Evolutionary conservation across 2,329 filamentous ascomycete species (phyloP).

Genomic region (Cryphonectria carpinicola): DNA sequence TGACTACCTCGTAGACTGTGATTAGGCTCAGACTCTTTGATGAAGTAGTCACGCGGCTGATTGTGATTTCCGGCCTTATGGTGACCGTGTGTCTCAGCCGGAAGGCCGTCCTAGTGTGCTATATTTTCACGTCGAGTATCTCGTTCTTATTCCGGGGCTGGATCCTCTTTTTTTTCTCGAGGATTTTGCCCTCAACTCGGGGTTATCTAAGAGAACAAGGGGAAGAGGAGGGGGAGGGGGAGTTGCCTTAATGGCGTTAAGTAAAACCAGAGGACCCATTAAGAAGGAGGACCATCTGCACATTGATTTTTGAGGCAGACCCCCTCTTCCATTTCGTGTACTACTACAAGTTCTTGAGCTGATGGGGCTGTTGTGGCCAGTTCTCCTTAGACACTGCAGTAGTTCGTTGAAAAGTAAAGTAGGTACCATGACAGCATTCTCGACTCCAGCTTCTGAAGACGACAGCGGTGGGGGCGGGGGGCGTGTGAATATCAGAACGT

Average conservation of each 20-base stretch:
- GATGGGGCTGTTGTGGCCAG: background rate
- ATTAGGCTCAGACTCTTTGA: background rate
- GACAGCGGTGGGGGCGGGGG: background rate
- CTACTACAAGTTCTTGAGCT: background rate
- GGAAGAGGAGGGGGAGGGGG: background rate
- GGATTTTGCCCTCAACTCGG: background rate
- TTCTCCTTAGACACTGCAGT: background rate
- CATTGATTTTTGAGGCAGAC: background rate
- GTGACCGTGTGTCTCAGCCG: background rate
- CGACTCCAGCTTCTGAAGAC: background rate
- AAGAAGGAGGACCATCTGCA: background rate
- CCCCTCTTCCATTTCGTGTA: background rate
- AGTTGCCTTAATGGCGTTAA: background rate
- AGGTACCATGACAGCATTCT: background rate
- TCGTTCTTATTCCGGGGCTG: background rate
- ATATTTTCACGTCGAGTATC: background rate
- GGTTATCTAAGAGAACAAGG: background rate
- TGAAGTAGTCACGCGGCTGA: background rate
- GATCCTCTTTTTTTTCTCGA: too few species aligned
- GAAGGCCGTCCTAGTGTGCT: background rate
- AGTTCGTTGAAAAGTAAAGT: background rate
- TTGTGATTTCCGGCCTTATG: background rate
- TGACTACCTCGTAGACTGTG: background rate
- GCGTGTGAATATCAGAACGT: background rate
- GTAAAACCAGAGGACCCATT: background rate